Base-by-base conservation (phyloP, 2,329 filamentous ascomycete species). In the Karstenula rhodostoma region DNA sequence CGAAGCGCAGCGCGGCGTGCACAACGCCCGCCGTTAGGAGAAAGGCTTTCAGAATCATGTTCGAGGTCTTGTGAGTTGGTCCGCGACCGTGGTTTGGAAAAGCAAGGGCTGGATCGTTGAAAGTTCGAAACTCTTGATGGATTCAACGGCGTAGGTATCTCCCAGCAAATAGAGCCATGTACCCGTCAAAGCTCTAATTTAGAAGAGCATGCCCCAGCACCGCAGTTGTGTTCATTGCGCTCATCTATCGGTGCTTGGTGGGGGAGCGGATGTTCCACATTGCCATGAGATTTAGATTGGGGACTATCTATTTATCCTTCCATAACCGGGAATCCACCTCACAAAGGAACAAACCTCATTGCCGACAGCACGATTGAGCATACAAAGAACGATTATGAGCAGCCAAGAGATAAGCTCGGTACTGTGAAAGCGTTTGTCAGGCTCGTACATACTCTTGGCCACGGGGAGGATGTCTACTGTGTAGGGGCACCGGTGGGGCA, bases 1-100 rank as follows among this genome's bases (percentile, higher is more conserved):
- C 61, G 33, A 63, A 63, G 13, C 61, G 61, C 22, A 63, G 17
- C 10, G 58, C 58, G 33, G 58, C 61, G 13, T 61, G 57, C 19
- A 56, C 57, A 35, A 57, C 40, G 25, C 51, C 46, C 3, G 46
- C 46, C 25, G 43, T 40, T 25, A 54, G 15, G 40, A 54, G 12
- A 17, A 15, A 3, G 13, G 23, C 8, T 32, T 29, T 15, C 37
- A 23, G 44, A n/a, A 44, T 43, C 51, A 54, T 54, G 12, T 29
- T 48, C 4, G 2, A 22, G 4, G n/a, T 22, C 4, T 23, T 4
- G 19, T 32, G 19, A 23, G 19, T 10, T 13, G 19, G 12, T 32
- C 12, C 12, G 29, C 19, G 13, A 23, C 3, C 12, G 42, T 12
- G 42, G 23, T 9, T 23, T 4, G 3, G n/a, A 2, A 19, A 7